A percentile compares a stretch with the other conserved stretches of the same genome.
Conservation (phyloP, 257 asterid species). For the Solanum phureja region DNA sequence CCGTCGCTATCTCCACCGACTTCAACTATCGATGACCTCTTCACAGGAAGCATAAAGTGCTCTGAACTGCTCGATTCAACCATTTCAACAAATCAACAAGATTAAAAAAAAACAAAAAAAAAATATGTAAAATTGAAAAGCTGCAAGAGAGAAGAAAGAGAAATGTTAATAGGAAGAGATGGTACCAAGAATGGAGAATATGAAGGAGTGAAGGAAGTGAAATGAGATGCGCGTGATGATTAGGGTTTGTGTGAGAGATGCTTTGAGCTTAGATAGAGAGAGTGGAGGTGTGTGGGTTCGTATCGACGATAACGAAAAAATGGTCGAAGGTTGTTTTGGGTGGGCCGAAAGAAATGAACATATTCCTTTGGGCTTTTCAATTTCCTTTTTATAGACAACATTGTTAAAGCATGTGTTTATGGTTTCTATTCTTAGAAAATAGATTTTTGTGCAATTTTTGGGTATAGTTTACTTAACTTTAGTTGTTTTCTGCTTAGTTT, state of each 20-base stretch:
- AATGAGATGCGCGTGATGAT: neutral
- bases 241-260: conserved; percentile 10
- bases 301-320: neutral
- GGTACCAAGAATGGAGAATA: neutral
- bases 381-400: neutral
- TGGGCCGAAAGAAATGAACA: neutral
- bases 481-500: neutral
- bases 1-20: neutral
- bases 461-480: neutral
- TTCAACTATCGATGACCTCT: conserved; percentile 10
- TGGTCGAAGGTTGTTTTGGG: neutral
- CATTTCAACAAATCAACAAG: conserved; percentile 4
- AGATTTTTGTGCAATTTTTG: neutral
- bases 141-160: neutral
- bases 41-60: conserved; percentile 27
- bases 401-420: neutral
- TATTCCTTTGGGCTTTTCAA: neutral
- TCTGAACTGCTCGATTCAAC: conserved; percentile 13
- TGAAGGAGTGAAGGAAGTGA: conserved; percentile 3
- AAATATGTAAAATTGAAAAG: neutral
- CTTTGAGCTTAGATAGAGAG: neutral
- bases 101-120: neutral
- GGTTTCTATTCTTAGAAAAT: neutral
- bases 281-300: neutral
- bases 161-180: neutral